phyloP scores from a whole-genome alignment of 139 green algal species.

The Medakamo hakoo region DNA sequence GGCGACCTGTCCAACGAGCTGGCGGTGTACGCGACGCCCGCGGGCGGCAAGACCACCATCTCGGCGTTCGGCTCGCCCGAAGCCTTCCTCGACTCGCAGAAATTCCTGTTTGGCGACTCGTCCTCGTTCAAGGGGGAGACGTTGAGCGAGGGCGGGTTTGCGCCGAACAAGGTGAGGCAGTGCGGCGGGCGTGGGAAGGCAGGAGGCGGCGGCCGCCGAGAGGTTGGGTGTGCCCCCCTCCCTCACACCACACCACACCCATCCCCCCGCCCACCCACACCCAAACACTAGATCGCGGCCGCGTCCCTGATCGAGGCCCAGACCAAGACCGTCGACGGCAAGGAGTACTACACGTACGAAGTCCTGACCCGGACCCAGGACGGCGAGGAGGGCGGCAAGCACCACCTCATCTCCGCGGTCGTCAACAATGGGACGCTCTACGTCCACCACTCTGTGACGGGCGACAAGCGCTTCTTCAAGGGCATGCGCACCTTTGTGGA shows the following conservation, averaged over 20 bases:
- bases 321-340: constrained; percentile 69
- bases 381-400: constrained; percentile 89
- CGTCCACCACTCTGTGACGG: constrained; percentile 46
- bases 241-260: too few species aligned
- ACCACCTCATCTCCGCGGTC: constrained; percentile 82
- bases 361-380: constrained; percentile 72
- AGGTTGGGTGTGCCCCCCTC: too few species aligned
- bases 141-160: constrained; percentile 88
- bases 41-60: constrained; percentile 61
- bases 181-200: too few species aligned
- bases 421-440: constrained; percentile 75
- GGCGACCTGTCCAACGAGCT: constrained; percentile 81
- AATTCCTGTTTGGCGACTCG: constrained; percentile 66
- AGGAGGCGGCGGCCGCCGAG: too few species aligned
- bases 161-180: constrained; percentile 49
- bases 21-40: constrained; percentile 46
- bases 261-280: too few species aligned
- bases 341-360: constrained; percentile 88
- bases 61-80: constrained; percentile 66
- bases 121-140: constrained; percentile 33
- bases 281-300: too few species aligned
- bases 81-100: constrained; percentile 65
- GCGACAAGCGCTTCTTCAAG: constrained; percentile 77
- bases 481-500: neutral
- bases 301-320: constrained; percentile 68